Evolutionary conservation across 768 basidiomycete species (phyloP).

Genomic region (Coprinellus micaceus): DNA sequence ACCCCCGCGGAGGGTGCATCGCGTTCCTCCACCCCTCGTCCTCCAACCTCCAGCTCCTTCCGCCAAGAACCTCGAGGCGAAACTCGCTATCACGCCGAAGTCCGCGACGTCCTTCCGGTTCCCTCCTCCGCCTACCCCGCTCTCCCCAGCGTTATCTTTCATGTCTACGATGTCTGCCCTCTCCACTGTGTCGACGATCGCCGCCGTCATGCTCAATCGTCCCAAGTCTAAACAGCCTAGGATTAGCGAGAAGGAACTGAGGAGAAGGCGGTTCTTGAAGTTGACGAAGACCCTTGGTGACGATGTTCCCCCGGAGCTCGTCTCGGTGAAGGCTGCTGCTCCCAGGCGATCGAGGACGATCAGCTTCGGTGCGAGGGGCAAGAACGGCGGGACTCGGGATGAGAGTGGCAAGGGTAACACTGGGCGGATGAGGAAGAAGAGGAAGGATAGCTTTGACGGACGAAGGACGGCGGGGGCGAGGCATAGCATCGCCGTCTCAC

Average conservation of each 20-base stretch:
- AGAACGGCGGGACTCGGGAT: not conserved
- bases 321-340: not conserved
- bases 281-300: conserved; percentile 9
- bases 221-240: not conserved
- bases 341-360: not conserved
- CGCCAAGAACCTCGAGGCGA: not conserved
- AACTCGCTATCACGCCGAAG: not conserved
- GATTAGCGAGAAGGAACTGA: conserved; percentile 6
- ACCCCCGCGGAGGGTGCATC: not conserved
- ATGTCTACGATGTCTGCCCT: not conserved
- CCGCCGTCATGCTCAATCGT: not conserved
- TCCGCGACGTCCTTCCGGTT: not conserved
- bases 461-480: no score
- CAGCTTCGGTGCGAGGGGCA: not conserved
- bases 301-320: conserved; percentile 9
- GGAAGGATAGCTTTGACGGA: not conserved
- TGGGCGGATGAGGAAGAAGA: not conserved
- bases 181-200: not conserved
- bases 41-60: not conserved
- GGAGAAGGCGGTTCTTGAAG: conserved; percentile 6
- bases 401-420: not conserved
- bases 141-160: not conserved
- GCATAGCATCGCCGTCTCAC: no score
- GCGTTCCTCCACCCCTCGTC: not conserved
- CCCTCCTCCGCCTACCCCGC: not conserved